Evolutionary conservation across 352 stramenopile genomes (phyloP), one percentile per base, ranked within the genome.

Genomic region (Globisporangium abappressorium): DNA sequence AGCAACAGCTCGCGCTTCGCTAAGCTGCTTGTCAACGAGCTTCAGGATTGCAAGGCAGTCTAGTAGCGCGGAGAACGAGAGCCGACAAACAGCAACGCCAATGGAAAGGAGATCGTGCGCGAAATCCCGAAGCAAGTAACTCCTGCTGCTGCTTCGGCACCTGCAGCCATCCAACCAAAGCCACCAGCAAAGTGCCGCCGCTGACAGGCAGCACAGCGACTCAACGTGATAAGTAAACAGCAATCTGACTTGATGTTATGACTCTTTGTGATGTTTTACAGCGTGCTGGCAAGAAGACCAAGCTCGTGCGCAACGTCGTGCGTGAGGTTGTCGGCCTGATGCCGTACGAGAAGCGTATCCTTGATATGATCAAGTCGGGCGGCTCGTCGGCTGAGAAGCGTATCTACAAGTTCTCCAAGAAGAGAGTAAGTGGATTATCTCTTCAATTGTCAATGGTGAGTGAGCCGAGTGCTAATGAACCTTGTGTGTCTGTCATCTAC

Each of bases 321-420:
- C 93, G 96, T 76, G 98, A 99, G 81, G 97, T 99, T 69, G 96
- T 97, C 43, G 98, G 98, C 70, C 81, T 99, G 53, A 97, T 98
- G 83, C 98, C 98, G 54, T 99, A 99, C 82, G 98, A 99, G 85
- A 98, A 99, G 81, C 90, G 98, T 75, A 98, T 99, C 76, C 92
- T 99, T 72, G 98, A 99, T 94, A 99, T 99, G 95, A 99, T 99
- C 92, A 99, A 99, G 94, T 98, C 93, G 69, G 95, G 95, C 71
- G 96, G 96, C 77, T 97, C 90, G 74, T 96, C 92, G 71, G 95
- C 95, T 56, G 97, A 99, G 74, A 99, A 99, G 94, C 93, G 97
- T 78, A 96, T 99, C 84, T 99, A 99, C 95, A 99, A 99, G 91
- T 99, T 98, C 82, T 97, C 97, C 77, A 99, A 99, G 92, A 96